Percentiles rank a stretch among this genome's conserved stretches.
phyloP scores from a whole-genome alignment of 169 alveolate species.

The Cyclospora cayetanensis region DNA sequence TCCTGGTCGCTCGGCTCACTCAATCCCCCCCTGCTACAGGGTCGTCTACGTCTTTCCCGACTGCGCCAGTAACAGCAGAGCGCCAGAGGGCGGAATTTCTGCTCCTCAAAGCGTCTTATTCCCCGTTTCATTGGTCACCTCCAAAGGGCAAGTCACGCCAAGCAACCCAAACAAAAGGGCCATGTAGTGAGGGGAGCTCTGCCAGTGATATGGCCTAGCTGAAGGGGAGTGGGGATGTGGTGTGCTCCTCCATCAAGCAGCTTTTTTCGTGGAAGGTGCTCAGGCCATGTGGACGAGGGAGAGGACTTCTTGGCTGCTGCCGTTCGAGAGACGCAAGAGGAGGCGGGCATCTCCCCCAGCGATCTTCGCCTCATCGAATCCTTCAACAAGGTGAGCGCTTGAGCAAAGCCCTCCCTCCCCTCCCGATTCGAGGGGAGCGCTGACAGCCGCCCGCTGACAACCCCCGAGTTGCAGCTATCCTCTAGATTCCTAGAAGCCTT shows the following conservation, averaged over 20 bases:
- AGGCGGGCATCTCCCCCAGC: neutral
- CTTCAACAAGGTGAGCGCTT: conserved; percentile 1
- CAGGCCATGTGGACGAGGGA: conserved; percentile 32
- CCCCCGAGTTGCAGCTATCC: too few species aligned
- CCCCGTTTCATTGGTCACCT: conserved; percentile 41
- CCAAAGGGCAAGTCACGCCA: neutral
- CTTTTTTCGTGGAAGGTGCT: neutral
- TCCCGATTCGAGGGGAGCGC: too few species aligned
- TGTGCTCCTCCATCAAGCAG: neutral
- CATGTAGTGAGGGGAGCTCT: neutral
- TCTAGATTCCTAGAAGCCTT: too few species aligned
- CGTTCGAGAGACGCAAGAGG: conserved; percentile 8
- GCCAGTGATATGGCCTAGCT: neutral
- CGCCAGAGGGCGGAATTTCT: neutral
- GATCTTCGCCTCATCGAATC: neutral
- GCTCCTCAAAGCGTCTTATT: conserved; percentile 22
- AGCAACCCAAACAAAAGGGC: neutral
- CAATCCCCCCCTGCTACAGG: too few species aligned
- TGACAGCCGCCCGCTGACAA: too few species aligned
- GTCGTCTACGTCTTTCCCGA: too few species aligned
- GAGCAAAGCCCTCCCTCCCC: too few species aligned
- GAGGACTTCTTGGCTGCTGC: neutral
- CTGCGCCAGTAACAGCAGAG: too few species aligned
- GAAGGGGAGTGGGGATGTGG: neutral
- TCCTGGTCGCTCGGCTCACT: too few species aligned